Percentiles rank a stretch among this genome's conserved stretches.
Evolutionary conservation across 2,329 filamentous ascomycete species (phyloP).

Genomic region (Aspergillus unguis): DNA sequence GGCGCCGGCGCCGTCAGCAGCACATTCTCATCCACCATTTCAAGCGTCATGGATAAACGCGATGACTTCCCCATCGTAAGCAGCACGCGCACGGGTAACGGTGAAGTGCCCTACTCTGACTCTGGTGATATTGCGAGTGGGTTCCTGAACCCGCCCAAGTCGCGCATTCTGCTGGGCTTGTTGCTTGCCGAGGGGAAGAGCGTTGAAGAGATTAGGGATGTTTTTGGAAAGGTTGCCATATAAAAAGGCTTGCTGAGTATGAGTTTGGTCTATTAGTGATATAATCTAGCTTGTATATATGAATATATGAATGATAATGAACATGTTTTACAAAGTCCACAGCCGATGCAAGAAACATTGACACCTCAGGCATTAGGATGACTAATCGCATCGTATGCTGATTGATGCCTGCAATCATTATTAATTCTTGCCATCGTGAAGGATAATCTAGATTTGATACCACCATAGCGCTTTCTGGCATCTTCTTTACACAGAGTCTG

Average conservation of each 20-base stretch:
- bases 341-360: neutral
- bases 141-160: conserved; percentile 19
- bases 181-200: conserved; percentile 15
- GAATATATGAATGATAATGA: neutral
- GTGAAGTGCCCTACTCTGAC: conserved; percentile 23
- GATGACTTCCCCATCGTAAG: conserved; percentile 20
- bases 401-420: conserved; percentile 5
- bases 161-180: conserved; percentile 19
- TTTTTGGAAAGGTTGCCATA: conserved; percentile 11
- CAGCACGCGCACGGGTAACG: conserved; percentile 25
- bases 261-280: neutral
- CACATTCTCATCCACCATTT: conserved; percentile 14
- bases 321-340: neutral
- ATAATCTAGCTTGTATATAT: neutral
- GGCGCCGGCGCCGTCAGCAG: conserved; percentile 23
- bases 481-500: neutral
- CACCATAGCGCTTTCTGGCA: neutral
- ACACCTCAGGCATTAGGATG: neutral
- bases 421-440: conserved; percentile 1
- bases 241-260: neutral
- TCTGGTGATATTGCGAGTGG: conserved; percentile 21
- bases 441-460: neutral
- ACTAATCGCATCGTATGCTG: neutral
- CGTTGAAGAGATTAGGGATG: conserved; percentile 11
- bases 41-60: conserved; percentile 15